Base-by-base conservation (phyloP, 2,329 filamentous ascomycete species). In the Magnaporthales sp. region DNA sequence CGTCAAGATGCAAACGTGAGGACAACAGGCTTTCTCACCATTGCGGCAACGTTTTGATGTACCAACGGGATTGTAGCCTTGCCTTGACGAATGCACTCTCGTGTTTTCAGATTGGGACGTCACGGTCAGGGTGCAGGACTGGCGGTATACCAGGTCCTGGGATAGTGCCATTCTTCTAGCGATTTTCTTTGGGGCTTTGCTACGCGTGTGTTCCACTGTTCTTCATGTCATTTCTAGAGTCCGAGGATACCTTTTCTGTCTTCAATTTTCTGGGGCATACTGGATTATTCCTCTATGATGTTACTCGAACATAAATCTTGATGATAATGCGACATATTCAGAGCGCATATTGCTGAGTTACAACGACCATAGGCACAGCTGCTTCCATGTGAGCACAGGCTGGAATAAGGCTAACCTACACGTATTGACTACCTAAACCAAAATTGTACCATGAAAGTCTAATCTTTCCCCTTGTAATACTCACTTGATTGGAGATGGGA, bases 1-100 rank as follows among this genome's bases (percentile, higher is more conserved):
- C 69, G 87, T 90, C 70, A 87, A 89, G 75, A 87, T 89, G 86
- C 85, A 80, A 76, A 80, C 84, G 72, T 85, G 68, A 71, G 29
- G n/a, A 46, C 10, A 24, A 9, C 2, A 32, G 24, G 19, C n/a
- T 31, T 32, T 31, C 6, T 26, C 7, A 38, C 7, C 10, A 19
- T 11, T 63, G 10, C 56, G 22, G 24, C 26, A 26, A 29, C n/a
- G n/a, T n/a, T n/a, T n/a, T n/a, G n/a, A n/a, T n/a, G n/a, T n/a
- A n/a, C n/a, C n/a, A n/a, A n/a, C n/a, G n/a, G n/a, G n/a, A n/a
- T n/a, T n/a, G n/a, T n/a, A n/a, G n/a, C n/a, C n/a, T n/a, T n/a
- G n/a, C n/a, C n/a, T n/a, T n/a, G n/a, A n/a, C n/a, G n/a, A n/a
- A n/a, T n/a, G n/a, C n/a, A n/a, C n/a, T n/a, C n/a, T n/a, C n/a